Percentiles rank a stretch among this genome's conserved stretches.
Conservation (phyloP, 1,284 basidiomycete species). For the Ganoderma multipileum region DNA sequence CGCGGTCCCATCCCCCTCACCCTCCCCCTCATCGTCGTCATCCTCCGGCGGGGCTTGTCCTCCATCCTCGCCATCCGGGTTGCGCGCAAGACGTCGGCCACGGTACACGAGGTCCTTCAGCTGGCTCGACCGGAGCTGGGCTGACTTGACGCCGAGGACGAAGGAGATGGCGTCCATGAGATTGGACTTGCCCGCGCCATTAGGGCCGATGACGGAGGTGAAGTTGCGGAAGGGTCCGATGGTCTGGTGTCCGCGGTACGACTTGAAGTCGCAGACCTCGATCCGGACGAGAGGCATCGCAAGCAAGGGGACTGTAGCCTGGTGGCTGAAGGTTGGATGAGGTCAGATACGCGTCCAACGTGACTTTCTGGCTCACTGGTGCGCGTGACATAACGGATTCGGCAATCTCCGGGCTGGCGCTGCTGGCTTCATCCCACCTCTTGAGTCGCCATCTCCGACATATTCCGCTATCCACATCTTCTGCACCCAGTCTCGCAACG, state of each 20-base stretch:
- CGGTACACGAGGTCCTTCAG: conserved; percentile 96
- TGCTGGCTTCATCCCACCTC: no score
- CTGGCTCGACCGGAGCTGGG: conserved; percentile 92
- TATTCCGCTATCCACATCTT: no score
- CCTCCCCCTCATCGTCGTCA: conserved; percentile 51
- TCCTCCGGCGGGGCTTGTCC: conserved; percentile 54
- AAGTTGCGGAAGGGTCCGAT: conserved; percentile 94
- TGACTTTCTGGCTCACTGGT: conserved; percentile 15
- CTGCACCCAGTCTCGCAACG: no score
- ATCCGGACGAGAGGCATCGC: conserved; percentile 80
- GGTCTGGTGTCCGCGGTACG: conserved; percentile 86
- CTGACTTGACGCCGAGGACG: conserved; percentile 95
- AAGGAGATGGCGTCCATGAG: conserved; percentile 99
- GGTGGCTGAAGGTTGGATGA: background rate
- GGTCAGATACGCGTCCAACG: conserved; percentile 20
- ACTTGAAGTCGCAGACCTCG: conserved; percentile 94
- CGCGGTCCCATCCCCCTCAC: conserved; percentile 81
- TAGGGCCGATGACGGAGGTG: conserved; percentile 96
- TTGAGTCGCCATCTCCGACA: no score
- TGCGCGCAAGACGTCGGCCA: conserved; percentile 76
- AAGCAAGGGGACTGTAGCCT: conserved; percentile 56
- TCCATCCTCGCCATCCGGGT: conserved; percentile 56
- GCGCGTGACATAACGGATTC: no score
- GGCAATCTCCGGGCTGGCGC: no score
- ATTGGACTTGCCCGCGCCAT: conserved; percentile 99